Evolutionary conservation across 2,329 filamentous ascomycete genomes (phyloP).

Genomic region (Trichoderma afroharzianum): DNA sequence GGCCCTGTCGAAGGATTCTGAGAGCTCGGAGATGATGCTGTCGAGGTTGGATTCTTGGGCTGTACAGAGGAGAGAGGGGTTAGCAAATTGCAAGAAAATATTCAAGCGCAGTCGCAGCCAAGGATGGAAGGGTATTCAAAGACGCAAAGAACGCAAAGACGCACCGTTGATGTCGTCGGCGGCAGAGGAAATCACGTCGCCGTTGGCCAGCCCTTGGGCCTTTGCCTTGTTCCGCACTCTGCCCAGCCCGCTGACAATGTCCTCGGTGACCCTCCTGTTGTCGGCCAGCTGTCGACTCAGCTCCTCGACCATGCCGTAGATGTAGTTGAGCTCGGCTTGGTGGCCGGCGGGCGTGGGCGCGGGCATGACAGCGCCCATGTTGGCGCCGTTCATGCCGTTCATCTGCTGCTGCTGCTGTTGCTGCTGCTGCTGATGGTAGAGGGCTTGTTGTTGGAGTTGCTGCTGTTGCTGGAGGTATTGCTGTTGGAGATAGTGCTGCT

Average conservation of each 20-base stretch:
- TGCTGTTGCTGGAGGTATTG: slow-evolving; percentile 20
- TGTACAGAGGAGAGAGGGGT: slow-evolving; percentile 26
- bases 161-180: slow-evolving; percentile 56
- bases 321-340: slow-evolving; percentile 65
- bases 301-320: slow-evolving; percentile 65
- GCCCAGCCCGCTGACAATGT: slow-evolving; percentile 61
- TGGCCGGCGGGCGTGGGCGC: slow-evolving; percentile 63
- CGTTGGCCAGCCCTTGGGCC: slow-evolving; percentile 51
- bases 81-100: neutral
- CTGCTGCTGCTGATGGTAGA: slow-evolving; percentile 18
- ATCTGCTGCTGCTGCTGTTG: slow-evolving; percentile 29
- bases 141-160: slow-evolving; percentile 14
- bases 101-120: too few relatives aligned
- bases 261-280: slow-evolving; percentile 58
- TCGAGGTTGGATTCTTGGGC: slow-evolving; percentile 60
- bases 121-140: neutral
- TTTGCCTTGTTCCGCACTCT: slow-evolving; percentile 56
- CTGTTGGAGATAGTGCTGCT: slow-evolving; percentile 22
- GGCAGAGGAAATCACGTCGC: slow-evolving; percentile 54
- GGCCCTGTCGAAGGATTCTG: slow-evolving; percentile 59
- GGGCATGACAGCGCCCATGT: slow-evolving; percentile 45
- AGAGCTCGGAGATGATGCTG: slow-evolving; percentile 56
- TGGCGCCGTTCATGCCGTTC: slow-evolving; percentile 50
- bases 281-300: slow-evolving; percentile 60
- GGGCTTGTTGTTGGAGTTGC: slow-evolving; percentile 13